phyloP scores from a whole-genome alignment of 345 rosid genomes.

The Turnera subulata region DNA sequence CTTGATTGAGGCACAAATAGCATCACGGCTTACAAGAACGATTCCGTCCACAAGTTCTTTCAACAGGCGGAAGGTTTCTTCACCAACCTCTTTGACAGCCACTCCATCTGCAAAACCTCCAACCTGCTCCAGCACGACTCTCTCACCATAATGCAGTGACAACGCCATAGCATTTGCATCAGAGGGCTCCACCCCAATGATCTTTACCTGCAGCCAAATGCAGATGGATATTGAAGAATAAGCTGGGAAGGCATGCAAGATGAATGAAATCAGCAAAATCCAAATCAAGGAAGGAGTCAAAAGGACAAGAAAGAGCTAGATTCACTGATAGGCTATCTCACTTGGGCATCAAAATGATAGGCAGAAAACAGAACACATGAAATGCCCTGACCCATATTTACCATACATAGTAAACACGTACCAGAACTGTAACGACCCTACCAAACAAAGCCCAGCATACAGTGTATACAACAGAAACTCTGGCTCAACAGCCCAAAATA shows the following conservation, averaged over 20 bases:
- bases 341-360: not conserved
- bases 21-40: constrained; percentile 96
- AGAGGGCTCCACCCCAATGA: constrained; percentile 91
- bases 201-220: constrained; percentile 59
- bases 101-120: constrained; percentile 99
- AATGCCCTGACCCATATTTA: too few species aligned
- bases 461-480: too few species aligned
- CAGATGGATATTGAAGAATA: not conserved
- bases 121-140: constrained; percentile 81
- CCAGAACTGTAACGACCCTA: too few species aligned
- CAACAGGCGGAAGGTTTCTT: constrained; percentile 79
- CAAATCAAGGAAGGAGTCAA: too few species aligned
- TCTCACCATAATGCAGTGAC: constrained; percentile 86
- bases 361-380: too few species aligned
- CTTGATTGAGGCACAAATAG: constrained; percentile 99
- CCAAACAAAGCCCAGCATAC: too few species aligned
- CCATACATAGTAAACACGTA: too few species aligned
- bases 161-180: constrained; percentile 98
- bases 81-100: constrained; percentile 96
- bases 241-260: too few species aligned
- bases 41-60: constrained; percentile 84
- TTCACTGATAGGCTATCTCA: not conserved
- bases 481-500: too few species aligned
- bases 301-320: not conserved
- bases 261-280: too few species aligned